Percentiles rank a stretch among this genome's conserved stretches.
Evolutionary conservation across 1,139 yeast species (phyloP).

Genomic region (Meyerozyma smithsonii): DNA sequence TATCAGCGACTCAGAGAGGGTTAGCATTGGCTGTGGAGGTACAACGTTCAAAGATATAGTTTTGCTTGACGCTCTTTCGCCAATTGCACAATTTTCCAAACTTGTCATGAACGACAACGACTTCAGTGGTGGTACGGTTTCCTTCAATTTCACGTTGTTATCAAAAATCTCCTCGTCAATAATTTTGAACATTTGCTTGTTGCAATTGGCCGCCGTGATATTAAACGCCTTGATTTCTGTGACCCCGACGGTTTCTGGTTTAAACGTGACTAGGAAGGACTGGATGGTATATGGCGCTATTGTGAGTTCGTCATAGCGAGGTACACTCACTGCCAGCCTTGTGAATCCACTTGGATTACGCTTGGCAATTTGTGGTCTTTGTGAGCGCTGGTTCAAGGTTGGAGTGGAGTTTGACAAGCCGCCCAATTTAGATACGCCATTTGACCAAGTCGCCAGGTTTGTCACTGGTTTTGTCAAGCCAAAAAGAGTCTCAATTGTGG

Average conservation of each 20-base stretch:
- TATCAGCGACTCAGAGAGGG: slow-evolving; percentile 49
- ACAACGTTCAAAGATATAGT: slow-evolving; percentile 38
- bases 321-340: neutral
- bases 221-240: slow-evolving; percentile 29
- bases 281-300: slow-evolving; percentile 29
- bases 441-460: neutral
- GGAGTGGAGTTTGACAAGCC: neutral
- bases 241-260: slow-evolving; percentile 28
- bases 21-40: slow-evolving; percentile 63
- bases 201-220: slow-evolving; percentile 26
- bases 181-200: slow-evolving; percentile 26
- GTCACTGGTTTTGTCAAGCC: slow-evolving; percentile 10
- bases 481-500: slow-evolving; percentile 26
- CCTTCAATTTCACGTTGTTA: slow-evolving; percentile 14
- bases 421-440: neutral
- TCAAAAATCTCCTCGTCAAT: slow-evolving; percentile 22
- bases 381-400: neutral
- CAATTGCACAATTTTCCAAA: slow-evolving; percentile 15
- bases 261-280: slow-evolving; percentile 31
- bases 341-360: neutral
- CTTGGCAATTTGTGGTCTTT: neutral
- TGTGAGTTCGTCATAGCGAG: slow-evolving; percentile 5
- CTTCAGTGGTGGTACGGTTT: neutral
- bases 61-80: slow-evolving; percentile 17
- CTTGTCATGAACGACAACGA: slow-evolving; percentile 18